These are phyloP conservation scores for Gossypium schwendimanii DNA, from an alignment of 441 rosid species.

Conservation along the genomic window DNA sequence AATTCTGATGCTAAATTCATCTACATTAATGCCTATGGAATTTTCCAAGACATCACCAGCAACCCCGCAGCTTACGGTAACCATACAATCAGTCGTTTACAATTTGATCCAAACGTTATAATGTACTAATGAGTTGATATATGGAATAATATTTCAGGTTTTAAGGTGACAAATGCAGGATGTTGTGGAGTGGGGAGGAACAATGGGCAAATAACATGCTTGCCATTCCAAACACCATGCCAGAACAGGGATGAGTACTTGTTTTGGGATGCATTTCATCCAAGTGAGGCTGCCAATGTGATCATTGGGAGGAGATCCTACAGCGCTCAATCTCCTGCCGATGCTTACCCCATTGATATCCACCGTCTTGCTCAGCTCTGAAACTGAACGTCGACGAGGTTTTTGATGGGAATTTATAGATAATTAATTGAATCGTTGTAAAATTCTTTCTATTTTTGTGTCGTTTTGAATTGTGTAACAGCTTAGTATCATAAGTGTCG, in stretches of 20 bases:
- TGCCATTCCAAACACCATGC: conserved; percentile 71
- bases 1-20: conserved; percentile 52
- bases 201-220: conserved; percentile 82
- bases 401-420: not conserved
- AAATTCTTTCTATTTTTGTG: not conserved
- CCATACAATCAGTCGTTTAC: not conserved
- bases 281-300: conserved; percentile 60
- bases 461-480: not conserved
- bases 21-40: conserved; percentile 64
- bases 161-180: conserved; percentile 59
- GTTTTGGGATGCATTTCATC: conserved; percentile 93
- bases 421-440: not conserved
- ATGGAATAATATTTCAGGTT: conserved; percentile 33
- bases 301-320: conserved; percentile 63
- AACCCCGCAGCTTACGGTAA: conserved; percentile 54
- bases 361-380: conserved; percentile 38
- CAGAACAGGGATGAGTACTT: conserved; percentile 45
- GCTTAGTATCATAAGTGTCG: not conserved
- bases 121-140: not conserved
- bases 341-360: conserved; percentile 67
- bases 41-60: conserved; percentile 58
- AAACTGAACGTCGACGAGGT: conserved; percentile 9
- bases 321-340: conserved; percentile 51
- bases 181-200: conserved; percentile 92
- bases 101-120: not conserved